Evolutionary conservation across 176 grass and related monocot genomes (phyloP).

Genomic region (maize (Zea mays)): DNA sequence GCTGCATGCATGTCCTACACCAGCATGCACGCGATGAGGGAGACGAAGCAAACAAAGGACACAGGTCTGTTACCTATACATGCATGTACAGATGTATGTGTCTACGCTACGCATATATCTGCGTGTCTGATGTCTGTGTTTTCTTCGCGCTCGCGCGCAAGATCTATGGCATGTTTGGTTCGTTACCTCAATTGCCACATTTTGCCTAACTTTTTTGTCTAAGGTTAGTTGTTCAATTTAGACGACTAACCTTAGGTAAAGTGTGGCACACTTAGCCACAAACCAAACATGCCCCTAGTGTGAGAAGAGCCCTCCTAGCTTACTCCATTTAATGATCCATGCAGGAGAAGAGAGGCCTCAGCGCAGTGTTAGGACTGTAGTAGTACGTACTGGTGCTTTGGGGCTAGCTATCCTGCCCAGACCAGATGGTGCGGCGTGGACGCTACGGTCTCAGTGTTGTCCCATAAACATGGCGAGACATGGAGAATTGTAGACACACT

Average conservation of each 20-base stretch:
- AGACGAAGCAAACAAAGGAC: conserved; percentile 35
- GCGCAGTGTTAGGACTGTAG: conserved; percentile 50
- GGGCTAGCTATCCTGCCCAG: conserved; percentile 23
- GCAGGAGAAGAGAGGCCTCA: too few relatives aligned
- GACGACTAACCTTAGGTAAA: too few relatives aligned
- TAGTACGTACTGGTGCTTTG: conserved; percentile 45
- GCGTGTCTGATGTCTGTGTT: conserved; percentile 44
- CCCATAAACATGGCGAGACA: conserved; percentile 30
- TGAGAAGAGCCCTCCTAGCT: conserved; percentile 27
- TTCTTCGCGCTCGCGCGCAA: conserved; percentile 26
- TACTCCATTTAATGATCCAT: conserved; percentile 49
- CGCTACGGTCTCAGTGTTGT: not conserved
- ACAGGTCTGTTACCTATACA: conserved; percentile 40
- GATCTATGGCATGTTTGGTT: too few relatives aligned
- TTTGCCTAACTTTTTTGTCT: too few relatives aligned
- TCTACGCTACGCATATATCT: conserved; percentile 13
- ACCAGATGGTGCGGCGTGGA: not conserved
- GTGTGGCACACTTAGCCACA: too few relatives aligned
- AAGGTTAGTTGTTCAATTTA: too few relatives aligned
- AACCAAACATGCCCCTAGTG: too few relatives aligned
- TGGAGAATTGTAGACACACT: not conserved
- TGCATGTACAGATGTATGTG: conserved; percentile 29
- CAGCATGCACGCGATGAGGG: conserved; percentile 37
- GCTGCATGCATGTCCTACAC: conserved; percentile 43
- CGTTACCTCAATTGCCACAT: too few relatives aligned